phyloP scores from a whole-genome alignment of 257 asterid species.

The Catharanthus roseus region DNA sequence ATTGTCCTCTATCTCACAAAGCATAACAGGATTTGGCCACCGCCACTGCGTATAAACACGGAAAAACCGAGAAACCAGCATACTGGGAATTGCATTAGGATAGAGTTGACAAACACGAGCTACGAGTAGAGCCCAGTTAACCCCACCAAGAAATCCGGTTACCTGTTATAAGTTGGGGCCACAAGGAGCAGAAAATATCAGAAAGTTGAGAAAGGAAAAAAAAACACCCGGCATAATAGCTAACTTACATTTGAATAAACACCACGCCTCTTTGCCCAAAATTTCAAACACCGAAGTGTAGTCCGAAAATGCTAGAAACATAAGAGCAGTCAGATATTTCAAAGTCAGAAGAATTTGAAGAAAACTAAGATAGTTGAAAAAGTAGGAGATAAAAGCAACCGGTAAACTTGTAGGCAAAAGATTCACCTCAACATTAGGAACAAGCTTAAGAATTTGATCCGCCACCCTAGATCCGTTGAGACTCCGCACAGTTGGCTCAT shows the following conservation, averaged over 20 bases:
- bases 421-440: constrained; percentile 76
- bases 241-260: constrained; percentile 85
- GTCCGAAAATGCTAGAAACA: constrained; percentile 60
- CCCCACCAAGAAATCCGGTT: constrained; percentile 98
- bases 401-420: not conserved
- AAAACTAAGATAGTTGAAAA: no score
- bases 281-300: constrained; percentile 72
- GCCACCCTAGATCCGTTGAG: constrained; percentile 97
- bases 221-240: not conserved
- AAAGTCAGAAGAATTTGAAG: not conserved
- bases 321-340: not conserved
- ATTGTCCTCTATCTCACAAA: constrained; percentile 78
- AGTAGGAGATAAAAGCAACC: not conserved
- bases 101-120: constrained; percentile 92
- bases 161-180: constrained; percentile 40
- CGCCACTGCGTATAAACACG: constrained; percentile 88
- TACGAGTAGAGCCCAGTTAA: constrained; percentile 95
- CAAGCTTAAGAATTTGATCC: constrained; percentile 86
- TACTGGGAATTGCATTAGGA: constrained; percentile 90
- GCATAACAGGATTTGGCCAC: constrained; percentile 98
- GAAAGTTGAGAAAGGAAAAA: not conserved
- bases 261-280: constrained; percentile 95
- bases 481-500: constrained; percentile 86
- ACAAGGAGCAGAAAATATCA: not conserved
- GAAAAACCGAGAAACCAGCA: constrained; percentile 91